Base-by-base conservation (phyloP, 257 asterid genomes). In the Solanum virginianum region DNA sequence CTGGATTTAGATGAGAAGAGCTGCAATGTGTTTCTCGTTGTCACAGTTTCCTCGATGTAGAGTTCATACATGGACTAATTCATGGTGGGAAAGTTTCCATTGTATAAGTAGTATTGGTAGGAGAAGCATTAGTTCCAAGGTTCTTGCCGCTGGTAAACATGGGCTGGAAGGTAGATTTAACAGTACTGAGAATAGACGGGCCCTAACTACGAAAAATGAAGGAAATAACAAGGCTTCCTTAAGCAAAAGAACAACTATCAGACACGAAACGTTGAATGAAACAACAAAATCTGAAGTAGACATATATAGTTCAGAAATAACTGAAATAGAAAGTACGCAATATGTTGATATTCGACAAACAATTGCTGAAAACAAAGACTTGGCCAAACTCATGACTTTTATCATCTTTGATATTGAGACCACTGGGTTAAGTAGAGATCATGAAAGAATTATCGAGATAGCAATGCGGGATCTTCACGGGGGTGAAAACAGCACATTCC, bases 401-500 rank as follows among this genome's bases (percentile, higher is more conserved):
- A 87, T 96, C 81, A 90, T 93, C 86, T 96, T 94, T 53, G 97
- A 96, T 87, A 89, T 94, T 77, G 99, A 96, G 87, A 96, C 99
- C 63, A 96, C 99, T 47, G 99, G 99, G 80, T 90, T 96, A 43
- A 56, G 89, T 84, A 91, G 91, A 85, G 93, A 88, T 51, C 74
- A 3, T 10, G 90, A 93, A 70, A 90, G 97, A 80, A 94, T 96
- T 63, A 82, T 96, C 83, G 99, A 96, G 94, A 86, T 96, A 79
- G 99, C 98, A 59, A 85, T 92, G 70, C 97, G 91, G 90, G 99
- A 96, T 90, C 95, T 96, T 83, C 90, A 90, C 89, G 98, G 99
- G 60, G 99, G 98, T 83, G 92, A 87, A 70, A 91, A 93, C 88
- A 91, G 98, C 93, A 93, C 94, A 83, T 94, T 96, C 24, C 94